A percentile compares a stretch with the other conserved stretches of the same genome.
Evolutionary conservation across 768 basidiomycete genomes (phyloP).

Genomic region (Russula brevipes): DNA sequence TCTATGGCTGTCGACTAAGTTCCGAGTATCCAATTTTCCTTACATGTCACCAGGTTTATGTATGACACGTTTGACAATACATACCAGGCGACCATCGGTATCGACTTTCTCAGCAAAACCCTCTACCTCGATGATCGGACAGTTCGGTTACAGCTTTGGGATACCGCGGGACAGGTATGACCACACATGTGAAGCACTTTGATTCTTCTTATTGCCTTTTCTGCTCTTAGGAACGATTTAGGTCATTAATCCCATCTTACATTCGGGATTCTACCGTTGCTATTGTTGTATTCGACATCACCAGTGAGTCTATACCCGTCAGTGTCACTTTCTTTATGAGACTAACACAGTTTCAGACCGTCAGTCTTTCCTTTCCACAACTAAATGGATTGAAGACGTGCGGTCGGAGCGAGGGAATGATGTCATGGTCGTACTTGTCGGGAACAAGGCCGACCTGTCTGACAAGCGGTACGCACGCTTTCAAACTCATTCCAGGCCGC

Average conservation of each 20-base stretch:
- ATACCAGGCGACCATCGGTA: slow-evolving; percentile 95
- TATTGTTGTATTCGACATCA: slow-evolving; percentile 98
- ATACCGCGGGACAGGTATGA: slow-evolving; percentile 89
- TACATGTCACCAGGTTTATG: slow-evolving; percentile 65
- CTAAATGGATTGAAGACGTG: slow-evolving; percentile 99
- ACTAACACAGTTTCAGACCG: slow-evolving; percentile 54
- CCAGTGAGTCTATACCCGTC: slow-evolving; percentile 57
- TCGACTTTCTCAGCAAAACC: slow-evolving; percentile 99
- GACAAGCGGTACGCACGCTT: slow-evolving; percentile 79
- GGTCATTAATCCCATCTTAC: slow-evolving; percentile 96
- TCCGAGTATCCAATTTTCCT: slow-evolving; percentile 6
- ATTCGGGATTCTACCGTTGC: slow-evolving; percentile 98
- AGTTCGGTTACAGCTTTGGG: slow-evolving; percentile 96
- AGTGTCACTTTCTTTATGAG: background rate
- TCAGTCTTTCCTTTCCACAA: slow-evolving; percentile 95
- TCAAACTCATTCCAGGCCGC: background rate
- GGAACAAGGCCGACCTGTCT: slow-evolving; percentile 98
- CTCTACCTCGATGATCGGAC: slow-evolving; percentile 99
- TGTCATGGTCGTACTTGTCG: slow-evolving; percentile 96
- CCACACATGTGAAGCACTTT: background rate
- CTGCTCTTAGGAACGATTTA: slow-evolving; percentile 77
- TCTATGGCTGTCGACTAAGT: slow-evolving; percentile 5
- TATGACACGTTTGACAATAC: slow-evolving; percentile 99
- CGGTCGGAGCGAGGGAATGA: slow-evolving; percentile 95
- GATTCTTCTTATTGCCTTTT: slow-evolving; percentile 2